phyloP scores from a whole-genome alignment of 768 basidiomycete species.

The Clitopilus passeckerianus region DNA sequence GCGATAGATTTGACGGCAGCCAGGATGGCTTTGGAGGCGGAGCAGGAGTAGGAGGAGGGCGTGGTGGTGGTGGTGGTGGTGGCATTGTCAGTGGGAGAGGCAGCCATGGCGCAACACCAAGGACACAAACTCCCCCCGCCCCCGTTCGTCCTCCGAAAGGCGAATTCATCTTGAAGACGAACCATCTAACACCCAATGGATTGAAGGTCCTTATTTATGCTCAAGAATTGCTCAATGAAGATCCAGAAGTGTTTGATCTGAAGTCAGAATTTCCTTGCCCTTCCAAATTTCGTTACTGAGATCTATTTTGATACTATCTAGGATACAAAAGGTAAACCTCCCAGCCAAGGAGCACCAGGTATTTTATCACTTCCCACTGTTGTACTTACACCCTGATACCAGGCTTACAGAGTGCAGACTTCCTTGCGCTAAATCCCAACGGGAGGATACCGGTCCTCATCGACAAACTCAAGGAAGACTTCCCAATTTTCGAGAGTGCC shows the following conservation, averaged over 20 bases:
- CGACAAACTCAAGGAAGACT: slow-evolving; percentile 56
- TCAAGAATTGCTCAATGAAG: slow-evolving; percentile 8
- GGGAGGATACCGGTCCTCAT: slow-evolving; percentile 67
- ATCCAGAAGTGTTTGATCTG: slow-evolving; percentile 1
- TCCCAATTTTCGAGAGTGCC: slow-evolving; percentile 70
- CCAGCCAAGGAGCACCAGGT: slow-evolving; percentile 9
- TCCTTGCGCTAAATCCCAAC: slow-evolving; percentile 69
- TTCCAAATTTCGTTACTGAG: background rate
- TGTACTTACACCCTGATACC: background rate
- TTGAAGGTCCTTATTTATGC: slow-evolving; percentile 16
- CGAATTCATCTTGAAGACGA: slow-evolving; percentile 11
- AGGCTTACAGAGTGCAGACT: slow-evolving; percentile 51
- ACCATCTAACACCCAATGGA: slow-evolving; percentile 17
- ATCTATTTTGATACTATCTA: background rate
- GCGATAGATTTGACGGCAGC: background rate
- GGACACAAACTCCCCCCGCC: background rate
- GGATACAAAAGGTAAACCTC: slow-evolving; percentile 8
- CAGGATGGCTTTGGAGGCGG: too few relatives aligned
- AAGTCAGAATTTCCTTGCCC: background rate
- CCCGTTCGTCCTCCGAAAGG: background rate
- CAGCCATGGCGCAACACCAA: background rate
- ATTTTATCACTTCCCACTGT: background rate
- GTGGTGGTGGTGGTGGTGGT: background rate
- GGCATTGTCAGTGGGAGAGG: background rate
- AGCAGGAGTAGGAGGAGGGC: background rate